Conservation (phyloP, 2,329 filamentous ascomycete genomes). For the Phialophora macrospora region DNA sequence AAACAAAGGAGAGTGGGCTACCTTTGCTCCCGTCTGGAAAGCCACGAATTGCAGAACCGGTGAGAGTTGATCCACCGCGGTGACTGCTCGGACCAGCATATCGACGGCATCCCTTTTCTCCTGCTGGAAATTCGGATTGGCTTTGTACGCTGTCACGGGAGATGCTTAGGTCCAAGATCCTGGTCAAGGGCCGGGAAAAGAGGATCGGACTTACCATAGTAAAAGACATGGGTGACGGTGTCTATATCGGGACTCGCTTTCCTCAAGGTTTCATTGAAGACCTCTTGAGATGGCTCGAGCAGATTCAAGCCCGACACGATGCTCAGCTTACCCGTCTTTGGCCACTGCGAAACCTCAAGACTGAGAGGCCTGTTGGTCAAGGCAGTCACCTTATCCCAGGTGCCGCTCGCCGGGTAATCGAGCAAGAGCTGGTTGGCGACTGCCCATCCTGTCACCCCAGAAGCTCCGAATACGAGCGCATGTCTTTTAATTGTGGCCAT, state of each 20-base stretch:
- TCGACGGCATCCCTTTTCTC: background rate
- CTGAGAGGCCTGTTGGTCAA: background rate
- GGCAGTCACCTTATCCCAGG: background rate
- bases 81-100: background rate
- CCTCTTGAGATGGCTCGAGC: background rate
- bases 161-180: background rate
- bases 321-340: background rate
- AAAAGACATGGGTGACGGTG: background rate
- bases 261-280: background rate
- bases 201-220: background rate
- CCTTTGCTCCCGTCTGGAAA: background rate
- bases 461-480: background rate
- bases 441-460: background rate
- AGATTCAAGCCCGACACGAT: background rate
- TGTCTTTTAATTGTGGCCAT: background rate
- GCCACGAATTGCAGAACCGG: background rate
- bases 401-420: background rate
- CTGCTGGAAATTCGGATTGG: background rate
- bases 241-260: background rate
- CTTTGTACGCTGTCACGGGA: background rate
- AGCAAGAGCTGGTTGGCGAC: background rate
- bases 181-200: too few relatives aligned
- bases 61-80: background rate
- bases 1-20: background rate
- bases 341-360: background rate